Evolutionary conservation across 768 basidiomycete genomes (phyloP), one percentile per base, ranked within the genome.

Genomic region (Rhodotorula paludigena): DNA sequence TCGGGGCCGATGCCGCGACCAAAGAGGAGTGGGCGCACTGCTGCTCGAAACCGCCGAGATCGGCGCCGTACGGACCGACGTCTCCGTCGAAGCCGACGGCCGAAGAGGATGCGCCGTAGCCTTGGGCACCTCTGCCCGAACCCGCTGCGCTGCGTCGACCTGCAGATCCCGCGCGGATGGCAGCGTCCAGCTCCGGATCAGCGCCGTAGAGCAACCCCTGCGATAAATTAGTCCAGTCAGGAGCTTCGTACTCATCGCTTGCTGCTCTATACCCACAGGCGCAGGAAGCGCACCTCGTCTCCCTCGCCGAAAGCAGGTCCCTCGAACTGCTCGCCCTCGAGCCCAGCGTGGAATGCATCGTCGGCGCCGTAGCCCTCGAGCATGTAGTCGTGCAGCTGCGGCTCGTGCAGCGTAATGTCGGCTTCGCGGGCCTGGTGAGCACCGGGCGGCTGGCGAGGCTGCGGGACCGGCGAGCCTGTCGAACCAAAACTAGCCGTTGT

Each of bases 351-450:
- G 36, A 38, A 41, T 16, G 44, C 57, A 35, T 54, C 45, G 44
- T 60, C 57, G 23, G 45, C 57, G 16, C 18, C 56, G 15, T 25
- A 44, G 28, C 51, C 61, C 12, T 63, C 25, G 1, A 52, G 38
- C 15, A 56, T n/a, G 55, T 71, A 71, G 53, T 66, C 69, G 32
- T 66, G 47, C n/a, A 71, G 41, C 33, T 71, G 69, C 32, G 64
- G 69, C 49, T 71, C 69, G n/a, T 63, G 57, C 9, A 71, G 61
- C 18, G 57, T 71, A 54, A 71, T 71, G 48, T 64, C 60, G 25
- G 59, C 59, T 20, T 42, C 23, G 33, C 51, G 53, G 11, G 68
- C 68, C 30, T 70, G 68, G 51, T 62, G 45, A 3, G 68, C 60
- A 2, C 51, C 67, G 0, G 41, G 36, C 0, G 45, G 61, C 20